Evolutionary conservation across 331 rosid species (phyloP).

Genomic region (Stylosanthes scabra): DNA sequence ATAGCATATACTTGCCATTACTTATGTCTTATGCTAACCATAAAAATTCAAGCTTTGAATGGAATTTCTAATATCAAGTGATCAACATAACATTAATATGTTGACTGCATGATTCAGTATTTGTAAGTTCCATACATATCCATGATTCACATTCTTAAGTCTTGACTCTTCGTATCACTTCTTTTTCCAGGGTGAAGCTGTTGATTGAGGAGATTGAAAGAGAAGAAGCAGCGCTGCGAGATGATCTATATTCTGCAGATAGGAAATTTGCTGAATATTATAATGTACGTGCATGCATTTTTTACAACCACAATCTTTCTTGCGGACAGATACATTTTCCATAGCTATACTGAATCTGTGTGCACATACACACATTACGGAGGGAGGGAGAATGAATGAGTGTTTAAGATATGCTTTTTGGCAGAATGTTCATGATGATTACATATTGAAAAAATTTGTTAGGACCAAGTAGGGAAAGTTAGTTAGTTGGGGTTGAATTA

Average conservation of each 20-base stretch:
- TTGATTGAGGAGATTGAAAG: conserved; percentile 88
- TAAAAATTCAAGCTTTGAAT: conserved; percentile 12
- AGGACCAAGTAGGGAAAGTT: no score
- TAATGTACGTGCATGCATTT: conserved; percentile 56
- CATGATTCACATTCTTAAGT: conserved; percentile 14
- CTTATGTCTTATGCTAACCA: conserved; percentile 6
- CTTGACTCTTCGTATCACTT: conserved; percentile 27
- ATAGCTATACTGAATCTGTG: background rate
- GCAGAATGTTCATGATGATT: conserved; percentile 17
- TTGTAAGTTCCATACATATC: conserved; percentile 27
- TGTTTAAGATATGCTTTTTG: conserved; percentile 15
- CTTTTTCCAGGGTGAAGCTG: conserved; percentile 74
- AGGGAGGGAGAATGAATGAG: conserved; percentile 16
- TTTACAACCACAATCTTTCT: conserved; percentile 33
- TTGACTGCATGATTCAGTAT: no score
- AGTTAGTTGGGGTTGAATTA: no score
- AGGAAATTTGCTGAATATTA: conserved; percentile 91
- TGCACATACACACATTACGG: background rate
- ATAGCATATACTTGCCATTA: conserved; percentile 24
- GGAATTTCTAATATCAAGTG: conserved; percentile 11
- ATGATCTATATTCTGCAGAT: conserved; percentile 87
- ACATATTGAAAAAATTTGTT: conserved; percentile 19
- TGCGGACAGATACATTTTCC: conserved; percentile 12
- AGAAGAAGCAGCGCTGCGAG: conserved; percentile 87
- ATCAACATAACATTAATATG: no score